A percentile compares a stretch with the other conserved stretches of the same genome.
These are phyloP conservation scores for Dactylellina cionopaga DNA, from an alignment of 2,329 filamentous ascomycete genomes.

Conservation along the genomic window DNA sequence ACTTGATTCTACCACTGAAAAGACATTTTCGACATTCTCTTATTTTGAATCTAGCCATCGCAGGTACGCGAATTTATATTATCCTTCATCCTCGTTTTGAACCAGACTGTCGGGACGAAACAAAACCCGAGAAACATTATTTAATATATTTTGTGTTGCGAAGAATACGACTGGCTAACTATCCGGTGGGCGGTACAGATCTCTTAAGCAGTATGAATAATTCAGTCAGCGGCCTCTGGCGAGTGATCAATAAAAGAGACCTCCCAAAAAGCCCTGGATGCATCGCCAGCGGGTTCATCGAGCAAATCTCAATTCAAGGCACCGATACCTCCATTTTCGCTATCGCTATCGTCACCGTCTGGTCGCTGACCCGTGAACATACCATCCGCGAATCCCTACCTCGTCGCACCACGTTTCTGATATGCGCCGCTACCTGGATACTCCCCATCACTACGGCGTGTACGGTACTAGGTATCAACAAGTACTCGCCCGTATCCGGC, in stretches of 20 bases:
- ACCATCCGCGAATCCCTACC: constrained; percentile 41
- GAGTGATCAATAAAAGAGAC: constrained; percentile 57
- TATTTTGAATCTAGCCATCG: constrained; percentile 45
- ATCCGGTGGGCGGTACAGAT: constrained; percentile 56
- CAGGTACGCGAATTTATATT: too few species aligned
- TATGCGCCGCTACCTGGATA: constrained; percentile 62
- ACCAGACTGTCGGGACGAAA: too few species aligned
- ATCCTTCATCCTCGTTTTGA: too few species aligned
- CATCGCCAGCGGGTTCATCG: constrained; percentile 62
- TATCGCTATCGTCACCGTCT: constrained; percentile 63
- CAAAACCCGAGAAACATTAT: too few species aligned
- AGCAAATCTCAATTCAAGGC: constrained; percentile 64
- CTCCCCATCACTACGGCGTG: constrained; percentile 61
- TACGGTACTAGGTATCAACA: constrained; percentile 57
- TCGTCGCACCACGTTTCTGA: constrained; percentile 52
- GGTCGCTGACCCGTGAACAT: constrained; percentile 60
- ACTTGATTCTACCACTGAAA: constrained; percentile 50
- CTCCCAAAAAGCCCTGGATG: constrained; percentile 59
- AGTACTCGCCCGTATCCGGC: constrained; percentile 61
- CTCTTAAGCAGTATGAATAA: constrained; percentile 63
- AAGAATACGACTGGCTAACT: not conserved
- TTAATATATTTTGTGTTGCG: not conserved
- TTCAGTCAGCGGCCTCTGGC: constrained; percentile 60
- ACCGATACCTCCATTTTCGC: constrained; percentile 62
- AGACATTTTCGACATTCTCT: constrained; percentile 49